Base-by-base conservation (phyloP, 768 basidiomycete genomes). In the Multifurca ochricompacta region DNA sequence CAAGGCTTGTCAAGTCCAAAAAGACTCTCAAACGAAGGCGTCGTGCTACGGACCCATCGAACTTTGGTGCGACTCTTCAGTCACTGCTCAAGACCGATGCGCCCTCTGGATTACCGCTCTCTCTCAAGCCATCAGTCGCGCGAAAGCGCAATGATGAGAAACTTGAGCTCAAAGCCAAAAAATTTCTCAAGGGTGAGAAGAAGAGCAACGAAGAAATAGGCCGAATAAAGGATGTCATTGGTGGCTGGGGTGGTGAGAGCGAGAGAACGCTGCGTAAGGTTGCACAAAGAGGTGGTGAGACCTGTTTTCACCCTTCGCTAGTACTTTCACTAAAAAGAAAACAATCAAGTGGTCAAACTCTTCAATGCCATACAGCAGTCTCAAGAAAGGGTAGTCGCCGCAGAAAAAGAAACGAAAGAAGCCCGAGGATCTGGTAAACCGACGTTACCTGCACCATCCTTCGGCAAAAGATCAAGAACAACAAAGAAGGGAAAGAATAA, bases 321-420 rank as follows among this genome's bases (percentile, higher is more conserved):
- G 21, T 28, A 43, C 16, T 2, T 8, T 41, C 18, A 42, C 35
- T 53, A 19, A 47, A 23, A 18, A 5, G 40, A 37, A 19, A 27
- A 13, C 27, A 27, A 32, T 25, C 4, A 49, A 79, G 90, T 92
- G 42, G 88, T 92, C n/a, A 82, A 86, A 64, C 71, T 92, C 14
- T 92, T 92, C 72, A 92, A 92, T 62, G 81, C 78, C 4, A 87
- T 92, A 45, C 90, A 91, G 58, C 86, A 88, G 59, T 83, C 87
- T 18, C 90, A 92, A 62, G 71, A 75, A 25, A 77, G 75, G 11
- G 72, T 78, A 1, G 66, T 75, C 9, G 74, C 67, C 5, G 76
- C 76, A 10, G 76, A 74, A 21, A 81, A 82, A 63, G 77, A 80
- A 53, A 64, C 74, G 51, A 87, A 86, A 69, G 71, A 76, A 10